Base-by-base conservation (phyloP, 2,329 filamentous ascomycete species). In the Rutstroemia sp. region DNA sequence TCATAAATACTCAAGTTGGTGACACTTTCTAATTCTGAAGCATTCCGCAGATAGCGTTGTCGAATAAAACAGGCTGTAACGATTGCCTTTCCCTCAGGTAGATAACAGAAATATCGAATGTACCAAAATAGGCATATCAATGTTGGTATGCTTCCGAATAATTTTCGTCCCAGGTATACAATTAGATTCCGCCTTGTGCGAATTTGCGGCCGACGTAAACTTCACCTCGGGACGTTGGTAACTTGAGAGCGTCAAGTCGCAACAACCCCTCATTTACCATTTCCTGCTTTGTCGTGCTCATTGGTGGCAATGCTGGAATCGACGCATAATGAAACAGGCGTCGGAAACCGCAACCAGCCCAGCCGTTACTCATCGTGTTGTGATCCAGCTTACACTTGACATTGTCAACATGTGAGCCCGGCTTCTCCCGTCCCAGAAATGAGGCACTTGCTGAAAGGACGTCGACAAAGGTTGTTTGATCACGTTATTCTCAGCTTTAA, bases 161-260 rank as follows among this genome's bases (percentile, higher is more conserved):
- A 44, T 55, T 55, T 55, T 55, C 53, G 46, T 55, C n/a, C 19
- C 14, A 45, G 42, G 50, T 19, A 51, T 51, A 38, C 53, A 55
- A 36, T 30, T 44, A 25, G 17, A 25, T 36, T 30, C 19, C 17
- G 9, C 36, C 40, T 17, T 50, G 30, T 23, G 30, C 19, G 14
- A 50, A 17, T 16, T 49, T 17, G 52, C n/a, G 17, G 21, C 36
- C 16, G 17, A 55, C 19, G 19, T 21, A 9, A 19, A 9, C 12
- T 16, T 47, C 23, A n/a, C 36, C 47, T 55, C 38, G 53, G 53
- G 16, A 44, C 16, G 9, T 42, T 50, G 46, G 4, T 36, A 36
- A 42, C 48, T 48, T 39, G 42, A n/a, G 44, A 40, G 27, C 14
- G 51, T 36, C n/a, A 51, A 45, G 47, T n/a, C 21, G 23, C 21